These are phyloP conservation scores for Ophiostoma sp. DNA, from an alignment of 2,329 filamentous ascomycete genomes.

Conservation along the genomic window DNA sequence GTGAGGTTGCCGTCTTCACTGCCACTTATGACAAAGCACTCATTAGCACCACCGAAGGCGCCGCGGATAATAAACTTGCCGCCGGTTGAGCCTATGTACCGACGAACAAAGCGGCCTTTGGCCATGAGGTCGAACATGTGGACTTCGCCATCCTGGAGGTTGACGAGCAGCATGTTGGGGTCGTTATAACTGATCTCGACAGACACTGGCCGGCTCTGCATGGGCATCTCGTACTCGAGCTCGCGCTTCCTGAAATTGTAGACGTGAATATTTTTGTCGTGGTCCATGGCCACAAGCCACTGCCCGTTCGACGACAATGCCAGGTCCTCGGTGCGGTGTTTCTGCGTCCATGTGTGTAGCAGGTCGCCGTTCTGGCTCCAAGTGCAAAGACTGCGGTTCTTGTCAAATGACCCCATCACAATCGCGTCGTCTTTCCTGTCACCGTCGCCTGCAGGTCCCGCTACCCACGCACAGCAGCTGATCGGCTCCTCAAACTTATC, in stretches of 20 bases:
- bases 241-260: conserved; percentile 74
- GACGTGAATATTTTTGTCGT: conserved; percentile 65
- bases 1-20: conserved; percentile 76
- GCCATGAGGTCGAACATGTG: conserved; percentile 59
- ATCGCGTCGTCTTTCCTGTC: conserved; percentile 64
- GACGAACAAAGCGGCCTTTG: conserved; percentile 7
- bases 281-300: conserved; percentile 73
- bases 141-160: conserved; percentile 70
- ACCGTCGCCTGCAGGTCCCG: conserved; percentile 37
- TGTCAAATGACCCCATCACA: conserved; percentile 72
- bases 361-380: conserved; percentile 62
- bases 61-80: conserved; percentile 75
- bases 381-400: conserved; percentile 59
- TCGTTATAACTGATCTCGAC: conserved; percentile 70
- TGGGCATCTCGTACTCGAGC: conserved; percentile 66
- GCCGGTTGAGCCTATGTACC: conserved; percentile 65
- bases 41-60: conserved; percentile 79
- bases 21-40: conserved; percentile 86
- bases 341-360: conserved; percentile 61
- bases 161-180: conserved; percentile 75
- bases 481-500: conserved; percentile 75
- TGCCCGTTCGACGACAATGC: conserved; percentile 76
- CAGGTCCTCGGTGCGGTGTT: conserved; percentile 75
- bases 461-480: conserved; percentile 79
- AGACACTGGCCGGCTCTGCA: conserved; percentile 67